phyloP scores from a whole-genome alignment of 2,329 filamentous ascomycete genomes.

The Sphaerulina musiva region DNA sequence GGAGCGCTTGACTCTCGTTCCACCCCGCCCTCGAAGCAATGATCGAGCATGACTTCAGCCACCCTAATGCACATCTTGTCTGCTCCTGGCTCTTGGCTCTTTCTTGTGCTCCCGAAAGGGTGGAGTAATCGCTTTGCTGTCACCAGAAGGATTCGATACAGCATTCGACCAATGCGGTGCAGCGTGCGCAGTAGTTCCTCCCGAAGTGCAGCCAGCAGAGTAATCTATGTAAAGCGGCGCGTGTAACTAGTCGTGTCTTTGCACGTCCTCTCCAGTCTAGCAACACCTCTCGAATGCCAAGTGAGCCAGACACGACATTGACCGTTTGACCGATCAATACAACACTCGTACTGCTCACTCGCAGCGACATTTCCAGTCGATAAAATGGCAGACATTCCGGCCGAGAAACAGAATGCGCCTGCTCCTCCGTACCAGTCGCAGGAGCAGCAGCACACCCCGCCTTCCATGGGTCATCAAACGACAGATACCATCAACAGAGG shows the following conservation, averaged over 20 bases:
- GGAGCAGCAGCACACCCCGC: background rate
- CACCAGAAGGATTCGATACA: slow-evolving; percentile 1
- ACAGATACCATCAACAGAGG: slow-evolving; percentile 4
- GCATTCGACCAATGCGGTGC: slow-evolving; percentile 3
- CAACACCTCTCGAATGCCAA: background rate
- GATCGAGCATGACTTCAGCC: background rate
- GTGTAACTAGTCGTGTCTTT: background rate
- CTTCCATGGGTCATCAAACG: background rate
- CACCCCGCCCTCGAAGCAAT: background rate
- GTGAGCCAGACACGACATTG: background rate
- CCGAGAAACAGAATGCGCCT: background rate
- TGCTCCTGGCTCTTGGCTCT: background rate
- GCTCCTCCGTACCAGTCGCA: slow-evolving; percentile 1
- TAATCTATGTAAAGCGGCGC: background rate
- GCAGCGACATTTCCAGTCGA: background rate
- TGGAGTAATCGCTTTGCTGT: background rate
- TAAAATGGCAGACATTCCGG: background rate
- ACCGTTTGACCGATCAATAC: background rate
- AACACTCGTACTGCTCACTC: background rate
- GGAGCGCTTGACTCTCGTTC: background rate
- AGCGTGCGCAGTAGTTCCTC: background rate
- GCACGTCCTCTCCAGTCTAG: background rate
- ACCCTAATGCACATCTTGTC: background rate
- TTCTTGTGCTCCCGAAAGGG: background rate
- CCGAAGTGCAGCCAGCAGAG: background rate